phyloP scores from a whole-genome alignment of 1,284 basidiomycete genomes.

The Hypsizygus ulmarius region DNA sequence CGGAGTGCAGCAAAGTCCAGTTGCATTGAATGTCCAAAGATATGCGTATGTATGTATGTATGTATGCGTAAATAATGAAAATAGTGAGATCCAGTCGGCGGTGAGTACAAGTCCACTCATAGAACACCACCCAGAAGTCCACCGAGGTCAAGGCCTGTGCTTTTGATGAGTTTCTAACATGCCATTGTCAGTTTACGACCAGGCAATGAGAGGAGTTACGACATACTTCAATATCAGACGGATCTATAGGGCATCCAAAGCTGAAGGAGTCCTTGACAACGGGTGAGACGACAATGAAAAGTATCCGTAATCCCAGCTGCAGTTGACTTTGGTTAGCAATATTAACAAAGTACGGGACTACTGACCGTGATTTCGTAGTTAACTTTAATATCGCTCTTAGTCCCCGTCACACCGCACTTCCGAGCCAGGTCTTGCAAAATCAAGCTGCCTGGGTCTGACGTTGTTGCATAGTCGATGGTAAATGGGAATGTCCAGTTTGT shows the following conservation, averaged over 20 bases:
- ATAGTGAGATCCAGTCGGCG: neutral
- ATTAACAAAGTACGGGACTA: slow-evolving; percentile 3
- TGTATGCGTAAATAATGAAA: too few relatives aligned
- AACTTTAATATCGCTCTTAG: slow-evolving; percentile 55
- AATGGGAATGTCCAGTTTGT: slow-evolving; percentile 86
- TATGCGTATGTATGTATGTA: neutral
- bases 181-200: neutral
- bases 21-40: neutral
- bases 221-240: slow-evolving; percentile 35
- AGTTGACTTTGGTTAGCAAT: slow-evolving; percentile 10
- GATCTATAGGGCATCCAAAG: slow-evolving; percentile 65
- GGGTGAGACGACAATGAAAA: slow-evolving; percentile 69
- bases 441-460: slow-evolving; percentile 53
- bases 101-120: neutral
- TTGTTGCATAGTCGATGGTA: slow-evolving; percentile 64
- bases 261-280: slow-evolving; percentile 63
- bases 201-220: neutral
- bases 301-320: slow-evolving; percentile 60
- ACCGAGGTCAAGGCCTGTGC: slow-evolving; percentile 7
- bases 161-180: slow-evolving; percentile 15
- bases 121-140: neutral
- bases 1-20: neutral
- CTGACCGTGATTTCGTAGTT: slow-evolving; percentile 68
- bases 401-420: slow-evolving; percentile 65
- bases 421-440: slow-evolving; percentile 65